A percentile compares a stretch with the other conserved stretches of the same genome.
Evolutionary conservation across 2,329 filamentous ascomycete species (phyloP).

Genomic region (Hymenoscyphus albidus): DNA sequence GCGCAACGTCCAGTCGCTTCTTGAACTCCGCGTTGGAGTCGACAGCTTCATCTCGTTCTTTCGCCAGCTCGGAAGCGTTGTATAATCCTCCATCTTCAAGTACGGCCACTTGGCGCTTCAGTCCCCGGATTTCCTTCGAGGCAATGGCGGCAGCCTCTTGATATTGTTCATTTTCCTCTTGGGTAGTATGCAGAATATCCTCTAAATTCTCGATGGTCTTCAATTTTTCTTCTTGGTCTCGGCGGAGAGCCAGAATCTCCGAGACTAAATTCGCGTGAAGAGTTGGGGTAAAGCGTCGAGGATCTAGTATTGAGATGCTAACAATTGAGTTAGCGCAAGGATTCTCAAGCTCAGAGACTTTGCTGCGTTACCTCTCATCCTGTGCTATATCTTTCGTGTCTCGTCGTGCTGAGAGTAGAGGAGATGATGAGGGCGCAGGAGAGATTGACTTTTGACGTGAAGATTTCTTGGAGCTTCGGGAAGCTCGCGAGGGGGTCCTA

Average conservation of each 20-base stretch:
- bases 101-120: constrained; percentile 81
- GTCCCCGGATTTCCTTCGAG: constrained; percentile 71
- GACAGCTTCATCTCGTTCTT: constrained; percentile 81
- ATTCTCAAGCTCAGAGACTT: constrained; percentile 38
- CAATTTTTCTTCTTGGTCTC: constrained; percentile 87
- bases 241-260: constrained; percentile 80
- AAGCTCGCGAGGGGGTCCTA: constrained; percentile 60
- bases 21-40: constrained; percentile 68
- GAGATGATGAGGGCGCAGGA: constrained; percentile 60
- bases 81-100: constrained; percentile 86
- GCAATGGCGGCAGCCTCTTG: constrained; percentile 58
- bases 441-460: constrained; percentile 52
- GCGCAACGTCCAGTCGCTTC: constrained; percentile 69
- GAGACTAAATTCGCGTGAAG: constrained; percentile 91
- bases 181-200: constrained; percentile 63
- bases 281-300: constrained; percentile 89
- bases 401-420: constrained; percentile 44
- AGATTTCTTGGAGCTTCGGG: constrained; percentile 47
- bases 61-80: constrained; percentile 75
- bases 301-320: constrained; percentile 67
- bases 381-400: constrained; percentile 55
- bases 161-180: constrained; percentile 70
- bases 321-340: constrained; percentile 18
- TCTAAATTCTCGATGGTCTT: constrained; percentile 85
- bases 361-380: constrained; percentile 55